A percentile compares a stretch with the other conserved stretches of the same genome.
Evolutionary conservation across 1,284 basidiomycete genomes (phyloP).

Genomic region (Tylopilus sp.): DNA sequence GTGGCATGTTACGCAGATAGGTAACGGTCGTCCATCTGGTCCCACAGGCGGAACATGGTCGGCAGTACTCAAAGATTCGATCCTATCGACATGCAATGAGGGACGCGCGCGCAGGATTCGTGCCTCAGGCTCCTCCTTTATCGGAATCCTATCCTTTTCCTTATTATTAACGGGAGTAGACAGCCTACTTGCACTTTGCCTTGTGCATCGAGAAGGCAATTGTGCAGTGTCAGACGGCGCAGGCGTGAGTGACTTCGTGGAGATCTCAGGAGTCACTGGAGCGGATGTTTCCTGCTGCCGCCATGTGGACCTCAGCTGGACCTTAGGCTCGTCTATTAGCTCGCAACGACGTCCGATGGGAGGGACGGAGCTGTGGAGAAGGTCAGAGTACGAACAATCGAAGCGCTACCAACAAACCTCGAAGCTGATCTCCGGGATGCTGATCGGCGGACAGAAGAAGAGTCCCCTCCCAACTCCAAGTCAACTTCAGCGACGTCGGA

Average conservation of each 20-base stretch:
- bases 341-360: constrained; percentile 24
- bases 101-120: constrained; percentile 47
- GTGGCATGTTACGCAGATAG: constrained; percentile 60
- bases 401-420: constrained; percentile 25
- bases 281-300: constrained; percentile 48
- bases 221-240: constrained; percentile 21
- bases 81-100: constrained; percentile 32
- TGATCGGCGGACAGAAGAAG: constrained; percentile 24
- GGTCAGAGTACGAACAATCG: constrained; percentile 13
- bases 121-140: constrained; percentile 49
- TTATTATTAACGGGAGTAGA: constrained; percentile 34
- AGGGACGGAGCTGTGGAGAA: constrained; percentile 25
- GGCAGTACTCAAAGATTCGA: constrained; percentile 37
- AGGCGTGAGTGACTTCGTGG: constrained; percentile 27
- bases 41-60: constrained; percentile 43
- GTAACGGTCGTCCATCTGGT: constrained; percentile 54
- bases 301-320: constrained; percentile 48
- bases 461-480: constrained; percentile 50
- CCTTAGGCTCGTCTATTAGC: constrained; percentile 18
- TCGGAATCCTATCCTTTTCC: constrained; percentile 37
- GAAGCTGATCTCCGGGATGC: constrained; percentile 27
- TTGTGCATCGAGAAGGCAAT: constrained; percentile 13
- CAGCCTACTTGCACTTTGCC: constrained; percentile 25
- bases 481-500: constrained; percentile 46
- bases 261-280: constrained; percentile 23